A percentile compares a stretch with the other conserved stretches of the same genome.
Evolutionary conservation across 345 rosid genomes (phyloP).

Genomic region (Melastoma malabathricum): DNA sequence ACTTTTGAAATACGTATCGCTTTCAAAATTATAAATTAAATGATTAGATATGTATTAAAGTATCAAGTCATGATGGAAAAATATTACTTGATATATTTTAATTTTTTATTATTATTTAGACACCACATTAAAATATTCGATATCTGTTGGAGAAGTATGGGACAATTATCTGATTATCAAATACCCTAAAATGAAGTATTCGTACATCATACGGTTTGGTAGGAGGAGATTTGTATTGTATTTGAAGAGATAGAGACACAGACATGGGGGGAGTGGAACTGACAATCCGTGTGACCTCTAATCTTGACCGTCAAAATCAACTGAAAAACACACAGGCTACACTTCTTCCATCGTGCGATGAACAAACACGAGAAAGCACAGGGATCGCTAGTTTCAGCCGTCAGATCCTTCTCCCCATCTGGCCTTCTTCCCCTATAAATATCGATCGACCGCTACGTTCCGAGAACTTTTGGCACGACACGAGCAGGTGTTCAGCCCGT

Average conservation of each 20-base stretch:
- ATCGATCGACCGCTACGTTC: neutral
- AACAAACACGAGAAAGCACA: slow-evolving; percentile 32
- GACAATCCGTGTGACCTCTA: slow-evolving; percentile 29
- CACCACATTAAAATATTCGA: no score
- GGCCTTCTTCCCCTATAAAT: slow-evolving; percentile 7
- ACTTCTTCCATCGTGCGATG: slow-evolving; percentile 29
- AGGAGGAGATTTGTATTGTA: neutral
- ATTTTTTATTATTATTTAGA: no score
- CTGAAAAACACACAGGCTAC: slow-evolving; percentile 45
- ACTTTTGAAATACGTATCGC: no score
- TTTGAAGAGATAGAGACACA: neutral
- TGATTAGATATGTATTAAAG: no score
- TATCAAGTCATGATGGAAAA: no score
- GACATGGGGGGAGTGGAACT: neutral
- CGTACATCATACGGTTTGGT: no score
- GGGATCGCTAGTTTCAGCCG: slow-evolving; percentile 22
- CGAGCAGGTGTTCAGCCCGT: no score
- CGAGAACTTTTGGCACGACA: neutral
- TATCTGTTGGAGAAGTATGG: no score
- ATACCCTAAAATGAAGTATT: no score
- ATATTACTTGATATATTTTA: no score
- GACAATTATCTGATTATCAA: no score
- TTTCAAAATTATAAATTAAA: no score
- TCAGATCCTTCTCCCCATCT: slow-evolving; percentile 12
- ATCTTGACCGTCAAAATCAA: slow-evolving; percentile 29